phyloP scores from a whole-genome alignment of 1,139 yeast species.

The Martiniozyma asiatica region DNA sequence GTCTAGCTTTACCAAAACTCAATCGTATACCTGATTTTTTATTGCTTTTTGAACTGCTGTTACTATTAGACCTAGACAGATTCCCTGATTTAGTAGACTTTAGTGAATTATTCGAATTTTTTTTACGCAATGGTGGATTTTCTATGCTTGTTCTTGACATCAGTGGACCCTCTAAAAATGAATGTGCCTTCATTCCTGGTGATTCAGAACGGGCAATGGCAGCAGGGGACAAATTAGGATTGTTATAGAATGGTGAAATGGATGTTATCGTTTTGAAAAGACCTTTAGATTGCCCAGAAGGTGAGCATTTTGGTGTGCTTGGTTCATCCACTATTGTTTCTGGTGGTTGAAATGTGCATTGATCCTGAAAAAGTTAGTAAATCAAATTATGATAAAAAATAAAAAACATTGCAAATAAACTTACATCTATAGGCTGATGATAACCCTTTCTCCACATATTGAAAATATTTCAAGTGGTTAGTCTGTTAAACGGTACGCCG shows the following conservation, averaged over 20 bases:
- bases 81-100: slow-evolving; percentile 1
- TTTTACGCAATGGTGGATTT: slow-evolving; percentile 1
- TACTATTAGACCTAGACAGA: slow-evolving; percentile 3
- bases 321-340: slow-evolving; percentile 1
- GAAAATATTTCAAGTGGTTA: no score
- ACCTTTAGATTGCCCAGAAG: background rate
- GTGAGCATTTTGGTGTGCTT: slow-evolving; percentile 3
- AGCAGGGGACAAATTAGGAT: slow-evolving; percentile 1
- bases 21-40: slow-evolving; percentile 2
- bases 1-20: slow-evolving; percentile 3
- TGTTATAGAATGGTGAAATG: slow-evolving; percentile 4
- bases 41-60: no score
- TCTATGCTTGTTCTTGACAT: slow-evolving; percentile 1
- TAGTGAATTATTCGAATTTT: slow-evolving; percentile 1
- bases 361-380: slow-evolving; percentile 2
- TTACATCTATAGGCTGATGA: slow-evolving; percentile 17
- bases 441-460: slow-evolving; percentile 18
- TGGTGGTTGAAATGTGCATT: slow-evolving; percentile 4
- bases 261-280: slow-evolving; percentile 3
- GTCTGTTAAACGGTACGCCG: no score
- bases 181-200: slow-evolving; percentile 8
- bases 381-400: background rate
- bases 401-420: slow-evolving; percentile 4
- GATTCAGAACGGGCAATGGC: slow-evolving; percentile 4
- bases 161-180: slow-evolving; percentile 8